These are phyloP conservation scores for Dendrobium chrysotoxum DNA, from an alignment of 106 monocot species.

Conservation along the genomic window DNA sequence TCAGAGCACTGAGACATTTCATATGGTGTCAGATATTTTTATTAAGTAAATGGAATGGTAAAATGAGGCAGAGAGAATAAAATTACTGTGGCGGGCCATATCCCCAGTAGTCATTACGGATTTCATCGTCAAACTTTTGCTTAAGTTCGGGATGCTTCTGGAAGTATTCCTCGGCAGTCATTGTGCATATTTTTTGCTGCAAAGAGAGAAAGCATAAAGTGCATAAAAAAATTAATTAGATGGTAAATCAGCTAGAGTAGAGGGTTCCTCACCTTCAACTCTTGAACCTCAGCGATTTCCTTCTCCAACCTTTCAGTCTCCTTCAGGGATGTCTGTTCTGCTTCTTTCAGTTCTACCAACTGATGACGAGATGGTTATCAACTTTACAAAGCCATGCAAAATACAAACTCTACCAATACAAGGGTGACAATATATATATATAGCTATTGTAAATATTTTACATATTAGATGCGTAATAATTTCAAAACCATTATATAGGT, in stretches of 20 bases:
- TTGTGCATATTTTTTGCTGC: conserved; percentile 94
- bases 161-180: conserved; percentile 97
- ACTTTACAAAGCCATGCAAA: not conserved
- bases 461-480: too few species aligned
- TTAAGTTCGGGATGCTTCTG: conserved; percentile 89
- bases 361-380: conserved; percentile 12
- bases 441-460: too few species aligned
- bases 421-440: too few species aligned
- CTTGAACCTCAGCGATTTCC: conserved; percentile 72
- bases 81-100: conserved; percentile 20
- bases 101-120: conserved; percentile 93
- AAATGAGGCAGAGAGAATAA: not conserved
- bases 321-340: conserved; percentile 69
- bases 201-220: not conserved
- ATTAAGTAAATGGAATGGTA: not conserved
- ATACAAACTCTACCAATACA: too few species aligned
- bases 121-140: conserved; percentile 96
- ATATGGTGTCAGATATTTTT: not conserved
- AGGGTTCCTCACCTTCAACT: conserved; percentile 63
- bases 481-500: too few species aligned
- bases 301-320: conserved; percentile 84
- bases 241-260: not conserved
- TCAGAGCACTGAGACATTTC: too few species aligned
- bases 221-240: too few species aligned
- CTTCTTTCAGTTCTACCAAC: conserved; percentile 87